Evolutionary conservation across 2,329 filamentous ascomycete genomes (phyloP), one percentile per base, ranked within the genome.

Genomic region (Fusarium nematophilum): DNA sequence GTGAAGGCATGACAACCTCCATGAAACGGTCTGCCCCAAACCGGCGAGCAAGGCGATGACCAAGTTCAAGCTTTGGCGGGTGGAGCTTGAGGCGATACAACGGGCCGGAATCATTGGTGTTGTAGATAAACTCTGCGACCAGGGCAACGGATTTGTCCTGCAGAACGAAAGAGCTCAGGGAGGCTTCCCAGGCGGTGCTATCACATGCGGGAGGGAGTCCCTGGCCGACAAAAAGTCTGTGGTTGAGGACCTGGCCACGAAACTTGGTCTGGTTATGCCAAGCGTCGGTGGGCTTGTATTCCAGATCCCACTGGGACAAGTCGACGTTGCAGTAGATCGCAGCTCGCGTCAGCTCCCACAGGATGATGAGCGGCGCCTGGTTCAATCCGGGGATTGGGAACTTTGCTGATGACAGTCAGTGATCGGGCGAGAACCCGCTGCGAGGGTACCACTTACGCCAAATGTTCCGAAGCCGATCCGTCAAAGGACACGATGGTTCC

Each of bases 21-120:
- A 89, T 57, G 38, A 87, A 87, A 0, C 86, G 78, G 59, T 89
- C 85, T 0, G 79, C 71, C 0, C 86, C 85, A 59, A 86, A 87
- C 5, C 80, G 80, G 10, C 86, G 79, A 15, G 75, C 73, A 0
- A 88, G 69, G 2, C 86, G 81, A 67, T 86, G 79, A 0, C 81
- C 75, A 3, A 76, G 66, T 21, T 85, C 82, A 2, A 86, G 66
- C 9, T 72, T 75, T 2, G 87, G 64, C 0, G 83, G 80, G 2
- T 78, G 73, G 9, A 88, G 75, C 5, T 74, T 75, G 5, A 87
- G 64, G 0, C 65, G 56, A 53, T 85, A 84, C 0, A 81, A 45
- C 0, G 81, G 77, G 0, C 77, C 79, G 0, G 60, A 69, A 3
- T 68, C 64, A 2, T 71, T 63, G 0, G 66, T 45, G 30, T 74